Base-by-base conservation (phyloP, 495 filamentous ascomycete genomes). In the Parathielavia appendiculata region DNA sequence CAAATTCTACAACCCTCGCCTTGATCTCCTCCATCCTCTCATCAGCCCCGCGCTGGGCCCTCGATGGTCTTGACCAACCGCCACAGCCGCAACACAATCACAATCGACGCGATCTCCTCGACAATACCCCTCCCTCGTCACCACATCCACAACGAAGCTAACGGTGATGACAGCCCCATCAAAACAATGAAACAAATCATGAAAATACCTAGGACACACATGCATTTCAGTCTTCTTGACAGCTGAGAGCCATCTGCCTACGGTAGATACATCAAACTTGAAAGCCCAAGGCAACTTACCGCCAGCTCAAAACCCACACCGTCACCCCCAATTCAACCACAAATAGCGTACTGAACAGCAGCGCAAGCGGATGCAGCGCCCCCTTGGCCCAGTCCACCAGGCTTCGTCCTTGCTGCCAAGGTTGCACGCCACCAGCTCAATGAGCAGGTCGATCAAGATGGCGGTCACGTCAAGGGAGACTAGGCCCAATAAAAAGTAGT, bases 1-100 rank as follows among this genome's bases (percentile, higher is more conserved):
- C n/a, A n/a, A n/a, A n/a, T 20, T 48, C 49, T 35, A 50, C 57
- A 39, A 66, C 51, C 54, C 49, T 55, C 10, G 7, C 46, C 48
- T 64, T 57, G 6, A 62, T 57, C 38, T 63, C 64, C 44, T 66
- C 61, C 58, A 59, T 60, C 41, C 79, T 72, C 69, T 86, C 83
- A 36, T 76, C 68, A 32, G 79, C 81, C 5, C 78, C 82, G n/a
- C 81, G 75, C 41, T 45, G n/a, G n/a, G 6, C 7, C 41, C 19
- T 45, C 7, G 41, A 14, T 45, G 41, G 22, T 45, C 44, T 12
- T n/a, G n/a, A n/a, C n/a, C n/a, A n/a, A n/a, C n/a, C n/a, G n/a
- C n/a, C n/a, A n/a, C 22, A 23, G 22, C 19, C 16, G 40, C 16
- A 43, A 43, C 16, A 43, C n/a, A n/a, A n/a, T n/a, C n/a, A n/a